Percentiles rank a stretch among this genome's conserved stretches.
Conservation (phyloP, 1,284 basidiomycete genomes). For the Trichosporon ovoides region DNA sequence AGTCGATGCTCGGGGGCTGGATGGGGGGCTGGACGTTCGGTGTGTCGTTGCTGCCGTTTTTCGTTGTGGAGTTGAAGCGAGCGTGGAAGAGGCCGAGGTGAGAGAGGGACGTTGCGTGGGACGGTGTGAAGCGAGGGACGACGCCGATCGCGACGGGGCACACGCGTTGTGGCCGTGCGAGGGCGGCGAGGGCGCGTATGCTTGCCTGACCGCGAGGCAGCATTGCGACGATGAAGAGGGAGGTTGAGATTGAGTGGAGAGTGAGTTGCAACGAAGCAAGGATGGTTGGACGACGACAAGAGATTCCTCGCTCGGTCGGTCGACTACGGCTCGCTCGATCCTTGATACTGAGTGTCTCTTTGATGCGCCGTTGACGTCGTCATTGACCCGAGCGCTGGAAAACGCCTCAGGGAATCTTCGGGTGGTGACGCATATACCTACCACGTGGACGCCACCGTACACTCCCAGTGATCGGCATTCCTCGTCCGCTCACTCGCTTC, state of each 20-base stretch:
- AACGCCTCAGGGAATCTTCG: no score
- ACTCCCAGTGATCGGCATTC: no score
- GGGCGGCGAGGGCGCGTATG: background rate
- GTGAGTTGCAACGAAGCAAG: background rate
- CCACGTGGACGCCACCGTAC: no score
- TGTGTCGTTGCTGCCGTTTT: background rate
- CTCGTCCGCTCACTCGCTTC: no score
- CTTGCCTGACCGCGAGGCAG: conserved; percentile 1
- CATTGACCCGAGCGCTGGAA: background rate
- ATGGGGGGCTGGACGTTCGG: background rate
- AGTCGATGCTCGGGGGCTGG: no score
- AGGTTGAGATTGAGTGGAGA: background rate
- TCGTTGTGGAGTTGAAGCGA: conserved; percentile 5
- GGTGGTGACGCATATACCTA: no score
- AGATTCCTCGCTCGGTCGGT: background rate
- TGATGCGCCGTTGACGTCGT: conserved; percentile 2
- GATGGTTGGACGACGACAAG: no score
- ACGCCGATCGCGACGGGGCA: background rate
- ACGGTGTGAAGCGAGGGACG: background rate
- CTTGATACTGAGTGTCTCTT: no score
- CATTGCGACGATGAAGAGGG: background rate
- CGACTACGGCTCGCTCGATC: no score
- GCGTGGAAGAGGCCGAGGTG: background rate
- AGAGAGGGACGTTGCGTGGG: background rate
- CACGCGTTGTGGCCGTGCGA: background rate